Base-by-base conservation (phyloP, 2,329 filamentous ascomycete genomes). In the Calonectria ilicicola region DNA sequence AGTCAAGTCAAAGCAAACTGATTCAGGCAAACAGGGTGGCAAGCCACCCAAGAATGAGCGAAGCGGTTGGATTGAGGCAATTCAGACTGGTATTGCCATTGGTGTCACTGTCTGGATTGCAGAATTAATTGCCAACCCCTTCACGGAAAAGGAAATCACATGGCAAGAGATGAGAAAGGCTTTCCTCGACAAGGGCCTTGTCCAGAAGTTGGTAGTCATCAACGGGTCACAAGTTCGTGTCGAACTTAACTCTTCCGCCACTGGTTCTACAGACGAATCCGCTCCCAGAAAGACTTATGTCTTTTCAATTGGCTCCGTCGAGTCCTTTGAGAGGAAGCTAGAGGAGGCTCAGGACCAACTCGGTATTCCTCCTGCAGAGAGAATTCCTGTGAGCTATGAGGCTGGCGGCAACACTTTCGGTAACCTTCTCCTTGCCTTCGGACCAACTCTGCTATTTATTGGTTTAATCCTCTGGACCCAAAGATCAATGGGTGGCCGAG, bases 141-240 rank as follows among this genome's bases (percentile, higher is more conserved):
- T 87, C 74, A 84, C 84, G 5, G 86, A 88, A 75, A 85, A 85
- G 80, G 96, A 99, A 82, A 98, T 99, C 72, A 98, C 97, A 68
- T 99, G 95, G 95, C 96, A 99, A 85, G 97, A 99, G 85, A 95
- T 99, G 86, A 90, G 94, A 75, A 96, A 92, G 78, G 97, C 95
- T 38, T 98, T 98, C 88, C 88, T 99, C 73, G 95, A 98, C 85
- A 98, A 98, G 88, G 97, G 97, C 9, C 89, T 99, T 27, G 96
- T 99, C 23, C 94, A 98, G 86, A 98, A 96, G 87, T 89, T 99
- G 21, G 93, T 98, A 40, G 90, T 98, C 65, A 92, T 95, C 78
- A 91, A 92, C 75, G 92, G 91, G 79, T 82, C 82, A 17, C 91
- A 91, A 74, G 97, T 98, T 56, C 91, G 93, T 67, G 94, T 98